Percentiles rank a stretch among this genome's conserved stretches.
These are phyloP conservation scores for Stenogyne calaminthoides DNA, from an alignment of 305 asterid genomes.

Conservation along the genomic window DNA sequence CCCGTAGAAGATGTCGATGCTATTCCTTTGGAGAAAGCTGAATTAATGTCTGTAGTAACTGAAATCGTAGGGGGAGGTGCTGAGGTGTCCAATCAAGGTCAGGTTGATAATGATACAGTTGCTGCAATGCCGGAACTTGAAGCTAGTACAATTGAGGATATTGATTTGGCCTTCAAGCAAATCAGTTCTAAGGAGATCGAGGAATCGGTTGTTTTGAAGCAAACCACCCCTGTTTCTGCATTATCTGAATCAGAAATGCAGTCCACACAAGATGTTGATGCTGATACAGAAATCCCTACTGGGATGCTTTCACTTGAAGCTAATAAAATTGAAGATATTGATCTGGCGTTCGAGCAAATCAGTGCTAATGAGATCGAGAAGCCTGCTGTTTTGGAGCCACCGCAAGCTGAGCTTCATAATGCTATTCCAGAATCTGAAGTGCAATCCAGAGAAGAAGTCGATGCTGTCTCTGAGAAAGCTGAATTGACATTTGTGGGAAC, in stretches of 20 bases:
- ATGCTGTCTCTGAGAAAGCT: slow-evolving; percentile 23
- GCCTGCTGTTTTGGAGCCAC: slow-evolving; percentile 26
- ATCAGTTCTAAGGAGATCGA: slow-evolving; percentile 28
- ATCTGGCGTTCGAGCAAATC: slow-evolving; percentile 24
- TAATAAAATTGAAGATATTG: neutral
- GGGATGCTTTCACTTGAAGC: neutral
- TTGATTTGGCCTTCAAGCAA: slow-evolving; percentile 33
- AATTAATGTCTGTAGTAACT: slow-evolving; percentile 29
- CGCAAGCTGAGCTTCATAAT: slow-evolving; percentile 26
- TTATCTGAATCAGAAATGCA: slow-evolving; percentile 38
- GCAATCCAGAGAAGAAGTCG: slow-evolving; percentile 29
- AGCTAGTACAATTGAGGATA: slow-evolving; percentile 45
- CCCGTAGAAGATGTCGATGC: slow-evolving; percentile 32
- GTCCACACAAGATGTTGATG: slow-evolving; percentile 27
- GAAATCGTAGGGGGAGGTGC: slow-evolving; percentile 21
- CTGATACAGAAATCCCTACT: neutral
- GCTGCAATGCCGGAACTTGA: slow-evolving; percentile 41
- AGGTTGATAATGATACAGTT: slow-evolving; percentile 30
- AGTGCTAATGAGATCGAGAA: slow-evolving; percentile 27
- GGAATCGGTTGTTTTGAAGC: slow-evolving; percentile 30
- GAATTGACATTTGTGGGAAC: slow-evolving; percentile 17
- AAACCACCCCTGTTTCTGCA: slow-evolving; percentile 24
- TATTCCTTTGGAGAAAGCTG: slow-evolving; percentile 27
- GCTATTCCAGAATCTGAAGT: slow-evolving; percentile 26
- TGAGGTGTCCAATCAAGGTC: slow-evolving; percentile 25